Percentiles rank a stretch among this genome's conserved stretches.
Conservation (phyloP, 495 filamentous ascomycete genomes). For the Penicillium salamii region DNA sequence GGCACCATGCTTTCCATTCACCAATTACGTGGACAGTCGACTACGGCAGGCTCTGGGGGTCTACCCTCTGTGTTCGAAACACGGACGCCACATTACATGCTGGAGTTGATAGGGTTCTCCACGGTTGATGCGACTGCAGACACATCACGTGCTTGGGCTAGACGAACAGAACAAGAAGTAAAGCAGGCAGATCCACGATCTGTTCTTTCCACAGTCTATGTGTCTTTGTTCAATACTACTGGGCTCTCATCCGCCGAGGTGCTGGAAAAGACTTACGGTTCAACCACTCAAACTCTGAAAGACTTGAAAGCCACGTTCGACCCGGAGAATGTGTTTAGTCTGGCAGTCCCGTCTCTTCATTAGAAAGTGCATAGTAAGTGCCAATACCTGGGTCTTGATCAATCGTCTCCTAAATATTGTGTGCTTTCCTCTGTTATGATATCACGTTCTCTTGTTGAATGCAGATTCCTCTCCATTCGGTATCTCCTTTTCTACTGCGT, state of each 20-base stretch:
- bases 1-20: conserved; percentile 30
- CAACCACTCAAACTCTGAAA: conserved; percentile 11
- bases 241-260: neutral
- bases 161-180: conserved; percentile 10
- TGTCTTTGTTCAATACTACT: conserved; percentile 22
- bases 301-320: conserved; percentile 31
- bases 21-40: conserved; percentile 24
- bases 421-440: no score
- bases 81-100: conserved; percentile 36
- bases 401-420: no score
- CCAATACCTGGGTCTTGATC: no score
- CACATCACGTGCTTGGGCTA: conserved; percentile 25
- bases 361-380: no score
- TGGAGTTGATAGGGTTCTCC: conserved; percentile 29
- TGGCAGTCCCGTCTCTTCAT: conserved; percentile 28
- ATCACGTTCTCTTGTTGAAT: no score
- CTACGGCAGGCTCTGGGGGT: conserved; percentile 2
- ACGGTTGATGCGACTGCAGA: neutral
- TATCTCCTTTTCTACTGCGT: no score
- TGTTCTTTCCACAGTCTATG: conserved; percentile 29
- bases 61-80: conserved; percentile 27
- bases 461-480: no score
- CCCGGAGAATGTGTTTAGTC: conserved; percentile 28
- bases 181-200: conserved; percentile 10
- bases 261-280: conserved; percentile 22